Conservation (phyloP, 441 rosid genomes). For the Eutrema salsugineum region DNA sequence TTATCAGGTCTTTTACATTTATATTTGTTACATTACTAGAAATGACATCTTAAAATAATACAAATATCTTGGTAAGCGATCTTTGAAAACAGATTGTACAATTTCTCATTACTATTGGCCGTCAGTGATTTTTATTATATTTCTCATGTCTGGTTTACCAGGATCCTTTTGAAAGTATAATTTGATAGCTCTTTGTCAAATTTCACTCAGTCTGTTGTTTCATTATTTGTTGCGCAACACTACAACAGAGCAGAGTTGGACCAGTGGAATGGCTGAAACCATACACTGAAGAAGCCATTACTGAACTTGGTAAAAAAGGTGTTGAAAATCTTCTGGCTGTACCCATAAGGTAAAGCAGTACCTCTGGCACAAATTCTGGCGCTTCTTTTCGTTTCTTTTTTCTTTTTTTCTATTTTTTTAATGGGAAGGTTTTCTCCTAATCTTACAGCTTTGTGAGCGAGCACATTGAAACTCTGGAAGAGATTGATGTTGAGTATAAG, state of each 20-base stretch:
- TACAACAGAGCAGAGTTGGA: slow-evolving; percentile 95
- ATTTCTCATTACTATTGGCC: too few relatives aligned
- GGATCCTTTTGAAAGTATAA: neutral
- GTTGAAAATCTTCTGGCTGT: slow-evolving; percentile 86
- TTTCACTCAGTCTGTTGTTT: neutral
- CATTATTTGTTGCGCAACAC: slow-evolving; percentile 1
- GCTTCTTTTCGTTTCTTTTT: neutral
- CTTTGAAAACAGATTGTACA: neutral
- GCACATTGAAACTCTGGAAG: slow-evolving; percentile 98
- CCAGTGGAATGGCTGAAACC: slow-evolving; percentile 99
- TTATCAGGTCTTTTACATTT: slow-evolving; percentile 64
- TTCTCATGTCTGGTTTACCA: neutral
- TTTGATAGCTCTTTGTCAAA: neutral
- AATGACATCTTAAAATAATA: neutral
- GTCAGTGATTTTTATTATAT: neutral
- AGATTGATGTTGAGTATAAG: slow-evolving; percentile 93
- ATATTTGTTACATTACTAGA: neutral
- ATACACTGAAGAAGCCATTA: slow-evolving; percentile 90
- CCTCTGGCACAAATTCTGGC: neutral
- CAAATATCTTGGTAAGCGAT: neutral
- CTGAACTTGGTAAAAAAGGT: slow-evolving; percentile 86
- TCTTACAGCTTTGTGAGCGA: slow-evolving; percentile 88
- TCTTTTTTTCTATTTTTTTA: too few relatives aligned
- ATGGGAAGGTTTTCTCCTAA: neutral
- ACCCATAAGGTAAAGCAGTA: slow-evolving; percentile 66